Percentiles rank a stretch among this genome's conserved stretches.
Conservation (phyloP, 1,284 basidiomycete genomes). For the Acaromyces ingoldii region DNA sequence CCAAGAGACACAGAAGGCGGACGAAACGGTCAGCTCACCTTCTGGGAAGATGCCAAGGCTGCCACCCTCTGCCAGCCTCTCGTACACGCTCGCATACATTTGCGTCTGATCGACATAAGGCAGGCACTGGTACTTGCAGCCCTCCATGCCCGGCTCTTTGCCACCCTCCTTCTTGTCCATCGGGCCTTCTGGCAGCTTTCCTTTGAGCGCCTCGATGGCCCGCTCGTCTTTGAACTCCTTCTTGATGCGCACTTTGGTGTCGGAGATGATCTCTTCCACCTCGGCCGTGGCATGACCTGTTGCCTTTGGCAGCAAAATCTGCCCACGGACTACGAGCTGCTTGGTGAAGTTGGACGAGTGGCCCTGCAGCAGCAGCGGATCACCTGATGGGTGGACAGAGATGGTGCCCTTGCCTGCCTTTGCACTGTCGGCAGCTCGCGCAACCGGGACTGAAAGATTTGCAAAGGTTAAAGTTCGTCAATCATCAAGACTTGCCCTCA, state of each 20-base stretch:
- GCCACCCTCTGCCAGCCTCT: conserved; percentile 76
- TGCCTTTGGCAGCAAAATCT: conserved; percentile 81
- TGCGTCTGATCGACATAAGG: conserved; percentile 75
- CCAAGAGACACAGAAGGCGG: background rate
- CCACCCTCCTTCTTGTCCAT: conserved; percentile 11
- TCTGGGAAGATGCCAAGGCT: conserved; percentile 58
- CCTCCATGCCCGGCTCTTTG: conserved; percentile 13
- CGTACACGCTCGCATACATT: conserved; percentile 92
- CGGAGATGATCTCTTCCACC: conserved; percentile 81
- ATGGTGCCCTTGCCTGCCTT: conserved; percentile 72
- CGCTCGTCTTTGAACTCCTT: conserved; percentile 65
- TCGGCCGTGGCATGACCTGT: conserved; percentile 74
- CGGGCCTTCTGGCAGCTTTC: conserved; percentile 12
- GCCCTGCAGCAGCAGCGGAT: conserved; percentile 67
- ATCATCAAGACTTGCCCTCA: background rate
- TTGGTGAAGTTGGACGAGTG: conserved; percentile 71
- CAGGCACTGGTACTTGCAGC: conserved; percentile 42
- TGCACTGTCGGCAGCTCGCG: conserved; percentile 83
- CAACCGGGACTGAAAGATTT: conserved; percentile 62
- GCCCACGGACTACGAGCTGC: conserved; percentile 73
- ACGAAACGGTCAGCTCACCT: conserved; percentile 18
- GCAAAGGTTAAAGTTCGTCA: background rate
- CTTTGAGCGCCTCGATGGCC: conserved; percentile 44
- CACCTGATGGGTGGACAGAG: conserved; percentile 59
- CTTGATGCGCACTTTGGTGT: conserved; percentile 73